Evolutionary conservation across 495 filamentous ascomycete genomes (phyloP), one percentile per base, ranked within the genome.

Genomic region (Xylaria venustula): DNA sequence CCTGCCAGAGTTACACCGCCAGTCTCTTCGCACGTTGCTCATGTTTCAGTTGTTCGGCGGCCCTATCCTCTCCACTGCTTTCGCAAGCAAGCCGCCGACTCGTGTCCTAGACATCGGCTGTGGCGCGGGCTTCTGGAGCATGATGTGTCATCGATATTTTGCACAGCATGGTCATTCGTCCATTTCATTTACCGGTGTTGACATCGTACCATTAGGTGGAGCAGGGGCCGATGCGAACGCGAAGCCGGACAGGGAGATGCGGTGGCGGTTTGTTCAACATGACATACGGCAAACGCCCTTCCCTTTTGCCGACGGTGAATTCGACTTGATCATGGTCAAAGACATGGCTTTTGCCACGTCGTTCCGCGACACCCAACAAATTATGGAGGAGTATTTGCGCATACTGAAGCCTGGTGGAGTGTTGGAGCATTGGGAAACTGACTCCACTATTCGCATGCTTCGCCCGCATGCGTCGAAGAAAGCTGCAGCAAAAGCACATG

Each of bases 261-360:
- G 88, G 64, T 96, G 91, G 91, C 84, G 84, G 15, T 96, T 95
- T 67, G 86, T 94, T 48, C 91, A 90, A 72, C 91, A 95, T 70
- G 91, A 96, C 73, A 66, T 94, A 56, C 88, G 91, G 54, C 83
- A 82, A 60, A 67, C 83, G 0, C 89, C 90, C 2, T 77, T 93
- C 45, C 93, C 93, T 2, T 93, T 97, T 58, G 80, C 85, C 5
- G 90, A 93, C 60, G 85, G 81, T 22, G 89, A 91, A 71, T 98
- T 97, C 71, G 92, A 96, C 68, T 82, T 96, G 20, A 85, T 98
- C 55, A 91, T 97, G 77, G 84, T 92, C 55, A 96, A 97, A 71
- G 93, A 97, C 71, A 78, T 93, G 64, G 86, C 85, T 41, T 81
- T 95, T 71, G 87, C 85, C 56, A 82, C 83, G 34, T 84, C 85